phyloP scores from a whole-genome alignment of 345 rosid species.

The Boechera stricta region DNA sequence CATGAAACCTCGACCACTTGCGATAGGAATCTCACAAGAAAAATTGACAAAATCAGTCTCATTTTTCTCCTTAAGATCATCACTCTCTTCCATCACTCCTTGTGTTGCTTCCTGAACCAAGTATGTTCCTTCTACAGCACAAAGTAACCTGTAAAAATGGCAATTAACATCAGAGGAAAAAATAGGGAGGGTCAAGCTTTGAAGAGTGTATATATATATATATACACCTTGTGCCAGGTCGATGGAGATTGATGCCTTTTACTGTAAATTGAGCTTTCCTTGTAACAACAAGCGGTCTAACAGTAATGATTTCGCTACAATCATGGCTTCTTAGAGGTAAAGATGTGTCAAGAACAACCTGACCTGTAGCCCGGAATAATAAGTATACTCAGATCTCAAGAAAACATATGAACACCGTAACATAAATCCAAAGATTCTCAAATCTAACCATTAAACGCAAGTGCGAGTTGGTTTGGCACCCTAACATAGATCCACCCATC shows the following conservation, averaged over 20 bases:
- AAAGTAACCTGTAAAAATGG: slow-evolving; percentile 66
- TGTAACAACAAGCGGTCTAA: slow-evolving; percentile 80
- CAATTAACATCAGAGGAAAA: background rate
- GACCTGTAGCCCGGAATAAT: slow-evolving; percentile 57
- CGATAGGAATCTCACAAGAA: slow-evolving; percentile 68
- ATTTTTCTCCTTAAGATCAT: slow-evolving; percentile 51
- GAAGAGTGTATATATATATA: background rate
- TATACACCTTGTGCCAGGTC: slow-evolving; percentile 68
- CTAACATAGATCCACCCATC: slow-evolving; percentile 82
- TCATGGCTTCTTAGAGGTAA: slow-evolving; percentile 65
- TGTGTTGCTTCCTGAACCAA: slow-evolving; percentile 62
- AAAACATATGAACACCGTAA: background rate
- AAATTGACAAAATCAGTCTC: slow-evolving; percentile 61
- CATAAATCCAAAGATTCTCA: slow-evolving; percentile 11
- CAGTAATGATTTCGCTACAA: slow-evolving; percentile 62
- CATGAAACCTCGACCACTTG: slow-evolving; percentile 86
- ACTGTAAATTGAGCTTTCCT: slow-evolving; percentile 66
- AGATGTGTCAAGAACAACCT: slow-evolving; percentile 72
- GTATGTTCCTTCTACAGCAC: slow-evolving; percentile 89
- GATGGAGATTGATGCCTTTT: slow-evolving; percentile 75
- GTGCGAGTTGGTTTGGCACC: slow-evolving; percentile 83
- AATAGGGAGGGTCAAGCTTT: background rate
- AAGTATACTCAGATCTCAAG: slow-evolving; percentile 23
- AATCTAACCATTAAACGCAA: slow-evolving; percentile 70
- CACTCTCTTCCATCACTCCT: slow-evolving; percentile 49